These are phyloP conservation scores for Claviceps fusiformis DNA, from an alignment of 2,329 filamentous ascomycete species.

Conservation along the genomic window DNA sequence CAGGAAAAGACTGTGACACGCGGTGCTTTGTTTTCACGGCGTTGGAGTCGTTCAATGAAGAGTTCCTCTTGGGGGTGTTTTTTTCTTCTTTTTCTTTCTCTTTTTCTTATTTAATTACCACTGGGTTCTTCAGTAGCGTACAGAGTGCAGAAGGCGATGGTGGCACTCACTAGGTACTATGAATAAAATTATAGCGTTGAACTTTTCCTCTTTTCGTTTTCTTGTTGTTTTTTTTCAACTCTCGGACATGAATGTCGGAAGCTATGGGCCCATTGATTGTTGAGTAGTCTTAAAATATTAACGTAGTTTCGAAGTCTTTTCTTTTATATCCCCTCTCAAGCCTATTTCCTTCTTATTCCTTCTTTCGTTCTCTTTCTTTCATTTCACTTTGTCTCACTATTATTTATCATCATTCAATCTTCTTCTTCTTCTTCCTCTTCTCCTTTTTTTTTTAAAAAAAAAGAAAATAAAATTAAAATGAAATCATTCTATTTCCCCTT, in stretches of 20 bases:
- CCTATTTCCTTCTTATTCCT: neutral
- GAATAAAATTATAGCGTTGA: neutral
- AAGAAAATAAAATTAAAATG: too few species aligned
- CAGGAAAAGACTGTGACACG: too few species aligned
- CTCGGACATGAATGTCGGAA: neutral
- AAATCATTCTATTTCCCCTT: too few species aligned
- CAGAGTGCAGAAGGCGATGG: neutral
- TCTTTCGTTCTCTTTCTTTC: too few species aligned
- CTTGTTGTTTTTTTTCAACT: too few species aligned
- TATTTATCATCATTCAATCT: too few species aligned
- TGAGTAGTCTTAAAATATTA: neutral
- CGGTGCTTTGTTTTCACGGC: neutral
- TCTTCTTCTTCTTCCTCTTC: too few species aligned
- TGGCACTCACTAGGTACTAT: neutral
- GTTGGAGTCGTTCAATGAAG: neutral
- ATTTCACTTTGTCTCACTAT: too few species aligned
- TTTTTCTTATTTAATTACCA: neutral
- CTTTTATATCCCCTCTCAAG: neutral
- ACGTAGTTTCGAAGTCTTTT: neutral
- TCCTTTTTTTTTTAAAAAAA: too few species aligned
- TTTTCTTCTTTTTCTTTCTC: neutral
- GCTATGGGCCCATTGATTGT: neutral
- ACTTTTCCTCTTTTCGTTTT: neutral
- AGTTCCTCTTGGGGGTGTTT: neutral
- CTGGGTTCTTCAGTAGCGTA: neutral